Base-by-base conservation (phyloP, 1,139 yeast genomes). In the Sugiyamaella xylanicola region DNA sequence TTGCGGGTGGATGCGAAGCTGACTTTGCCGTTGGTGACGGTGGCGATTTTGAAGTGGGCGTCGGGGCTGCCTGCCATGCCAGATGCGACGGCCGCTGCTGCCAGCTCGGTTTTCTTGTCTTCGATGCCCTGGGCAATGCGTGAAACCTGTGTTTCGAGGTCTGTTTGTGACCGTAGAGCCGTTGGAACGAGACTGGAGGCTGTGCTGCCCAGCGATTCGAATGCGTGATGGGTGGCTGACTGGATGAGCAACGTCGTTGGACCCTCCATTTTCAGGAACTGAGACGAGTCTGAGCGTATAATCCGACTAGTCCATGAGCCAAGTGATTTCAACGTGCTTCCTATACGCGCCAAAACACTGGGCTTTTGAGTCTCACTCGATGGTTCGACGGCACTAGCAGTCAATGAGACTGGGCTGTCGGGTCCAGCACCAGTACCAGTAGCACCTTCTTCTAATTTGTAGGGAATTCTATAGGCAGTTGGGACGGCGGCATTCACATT, bases 1-100 rank as follows among this genome's bases (percentile, higher is more conserved):
- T 37, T 51, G 21, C 41, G 17, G 19, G 55, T 52, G 8, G 51
- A 29, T 11, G 9, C 56, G 46, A 67, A 65, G n/a, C 54, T 48
- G 25, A 63, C 69, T 32, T 61, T 60, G n/a, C 69, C 68, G 27
- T 63, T 60, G 4, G 42, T 47, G 2, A 67, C 61, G 5, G 65
- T 62, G 9, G 65, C 70, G 13, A 65, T 48, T 56, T 66, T 66
- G 49, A 67, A 55, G 49, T 66, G 66, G 48, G 65, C 62, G 29
- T 60, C 62, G 1, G 68, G 66, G 8, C 47, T 48, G 15, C 65
- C 63, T 11, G 48, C 39, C 55, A 61, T 45, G 17, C 65, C 66
- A 1, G 57, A 40, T 11, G 56, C 35, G 9, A 15, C 37, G 4
- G 56, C 57, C 19, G 49, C 42, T 3, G 58, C 50, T 1, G 66